Percentiles rank a stretch among this genome's conserved stretches.
Conservation (phyloP, 805 yeast genomes). For the Suhomyces vadensis region DNA sequence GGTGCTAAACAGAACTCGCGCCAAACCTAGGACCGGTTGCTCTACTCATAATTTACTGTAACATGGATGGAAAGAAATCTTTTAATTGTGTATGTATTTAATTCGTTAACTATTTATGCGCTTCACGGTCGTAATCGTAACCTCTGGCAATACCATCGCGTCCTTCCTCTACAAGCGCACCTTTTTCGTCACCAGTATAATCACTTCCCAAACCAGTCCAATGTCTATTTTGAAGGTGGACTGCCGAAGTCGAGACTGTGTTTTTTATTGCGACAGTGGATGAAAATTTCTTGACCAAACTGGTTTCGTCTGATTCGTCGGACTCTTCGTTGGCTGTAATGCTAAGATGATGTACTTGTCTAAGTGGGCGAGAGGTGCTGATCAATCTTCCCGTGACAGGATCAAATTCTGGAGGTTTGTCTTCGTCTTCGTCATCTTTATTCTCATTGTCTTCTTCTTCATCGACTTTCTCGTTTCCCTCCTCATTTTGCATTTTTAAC, state of each 20-base stretch:
- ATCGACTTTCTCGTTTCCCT: conserved; percentile 32
- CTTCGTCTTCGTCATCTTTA: conserved; percentile 29
- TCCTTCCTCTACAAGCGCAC: conserved; percentile 83
- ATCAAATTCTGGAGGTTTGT: conserved; percentile 80
- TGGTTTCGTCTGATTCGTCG: conserved; percentile 21
- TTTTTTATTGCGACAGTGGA: conserved; percentile 63
- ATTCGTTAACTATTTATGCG: background rate
- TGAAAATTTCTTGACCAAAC: conserved; percentile 57
- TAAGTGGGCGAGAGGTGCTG: conserved; percentile 71
- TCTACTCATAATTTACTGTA: too few species aligned
- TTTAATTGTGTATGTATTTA: background rate
- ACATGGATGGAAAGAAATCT: too few species aligned
- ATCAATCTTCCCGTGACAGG: conserved; percentile 82
- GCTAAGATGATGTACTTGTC: conserved; percentile 64
- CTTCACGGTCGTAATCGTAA: conserved; percentile 46
- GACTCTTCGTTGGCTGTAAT: conserved; percentile 46
- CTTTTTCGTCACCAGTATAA: conserved; percentile 51
- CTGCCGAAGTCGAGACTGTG: conserved; percentile 89
- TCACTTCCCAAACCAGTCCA: conserved; percentile 96
- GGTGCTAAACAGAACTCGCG: too few species aligned
- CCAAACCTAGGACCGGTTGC: too few species aligned
- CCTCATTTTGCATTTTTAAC: conserved; percentile 41
- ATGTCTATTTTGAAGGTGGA: conserved; percentile 62
- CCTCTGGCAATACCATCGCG: conserved; percentile 88
- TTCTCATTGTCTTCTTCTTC: conserved; percentile 29